Base-by-base conservation (phyloP, 257 asterid species). In the Fraxinus pennsylvanica region DNA sequence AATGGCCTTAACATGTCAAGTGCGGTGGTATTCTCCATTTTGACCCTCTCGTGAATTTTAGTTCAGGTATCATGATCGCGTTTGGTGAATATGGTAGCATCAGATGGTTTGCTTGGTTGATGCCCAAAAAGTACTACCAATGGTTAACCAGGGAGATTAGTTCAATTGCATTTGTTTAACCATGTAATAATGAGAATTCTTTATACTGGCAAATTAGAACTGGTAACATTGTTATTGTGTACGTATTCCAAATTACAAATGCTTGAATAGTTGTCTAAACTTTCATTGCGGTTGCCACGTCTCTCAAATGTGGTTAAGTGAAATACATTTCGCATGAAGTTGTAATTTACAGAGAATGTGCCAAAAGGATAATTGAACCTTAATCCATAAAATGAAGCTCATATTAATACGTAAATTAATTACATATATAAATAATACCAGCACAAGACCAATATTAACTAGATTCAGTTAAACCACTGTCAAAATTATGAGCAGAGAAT, bases 401-500 rank as follows among this genome's bases (percentile, higher is more conserved):
- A 0, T 21, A 7, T 2, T n/a, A 21, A 9, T 9, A 21, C 30
- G 1, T 22, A 22, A n/a, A 22, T 59, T 59, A 59, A 22, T 59
- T 59, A 59, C 67, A 59, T 8, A 59, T 59, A 59, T 22, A 59
- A 25, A 63, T 25, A 63, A 25, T 3, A 63, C 15, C 19, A 10
- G 15, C 69, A 74, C 22, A 75, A 76, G 36, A 33, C 80, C 85
- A 81, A 83, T 75, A 35, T 39, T 33, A 41, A 50, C 73, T 50
- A 66, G 61, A 73, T 76, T 36, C 63, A 77, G 73, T 74, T 82
- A 80, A 35, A 72, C 32, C 76, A 50, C 74, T 38, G 85, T 68
- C 84, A 83, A 87, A 87, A 85, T 86, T 79, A 76, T 73, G 30
- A 76, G 54, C 50, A 68, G 67, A 47, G 50, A 76, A 75, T 45